A percentile compares a stretch with the other conserved stretches of the same genome.
phyloP scores from a whole-genome alignment of 2,329 filamentous ascomycete genomes.

The Pseudogymnoascus sp. region DNA sequence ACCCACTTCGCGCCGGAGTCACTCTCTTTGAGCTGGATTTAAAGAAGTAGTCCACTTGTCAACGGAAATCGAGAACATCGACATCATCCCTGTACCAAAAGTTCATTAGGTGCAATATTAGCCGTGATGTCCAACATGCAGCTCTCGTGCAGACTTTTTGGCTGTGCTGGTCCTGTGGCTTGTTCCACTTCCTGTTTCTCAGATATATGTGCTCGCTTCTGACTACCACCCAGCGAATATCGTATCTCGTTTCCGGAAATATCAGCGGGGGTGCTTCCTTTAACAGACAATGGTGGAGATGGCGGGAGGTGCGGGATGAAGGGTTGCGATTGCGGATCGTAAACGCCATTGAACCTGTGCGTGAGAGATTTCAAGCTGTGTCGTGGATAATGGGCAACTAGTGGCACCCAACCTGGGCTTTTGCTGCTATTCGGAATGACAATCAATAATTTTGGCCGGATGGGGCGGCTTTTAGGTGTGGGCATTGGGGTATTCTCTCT shows the following conservation, averaged over 20 bases:
- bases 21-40: no score
- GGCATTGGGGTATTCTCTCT: not conserved
- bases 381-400: not conserved
- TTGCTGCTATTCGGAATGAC: not conserved
- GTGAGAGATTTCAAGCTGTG: not conserved
- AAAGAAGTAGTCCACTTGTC: no score
- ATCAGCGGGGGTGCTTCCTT: not conserved
- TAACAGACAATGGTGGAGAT: not conserved
- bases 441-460: not conserved
- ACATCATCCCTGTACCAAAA: not conserved
- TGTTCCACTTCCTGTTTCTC: not conserved
- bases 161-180: not conserved
- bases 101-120: not conserved
- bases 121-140: not conserved
- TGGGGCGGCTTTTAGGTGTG: not conserved
- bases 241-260: not conserved
- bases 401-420: not conserved
- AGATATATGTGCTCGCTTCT: not conserved
- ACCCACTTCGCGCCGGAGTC: no score
- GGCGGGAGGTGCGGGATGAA: not conserved
- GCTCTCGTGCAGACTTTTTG: not conserved
- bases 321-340: not conserved
- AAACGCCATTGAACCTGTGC: not conserved
- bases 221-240: not conserved
- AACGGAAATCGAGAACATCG: no score